phyloP scores from a whole-genome alignment of 2,329 filamentous ascomycete genomes.

The Penicillium brevicompactum region DNA sequence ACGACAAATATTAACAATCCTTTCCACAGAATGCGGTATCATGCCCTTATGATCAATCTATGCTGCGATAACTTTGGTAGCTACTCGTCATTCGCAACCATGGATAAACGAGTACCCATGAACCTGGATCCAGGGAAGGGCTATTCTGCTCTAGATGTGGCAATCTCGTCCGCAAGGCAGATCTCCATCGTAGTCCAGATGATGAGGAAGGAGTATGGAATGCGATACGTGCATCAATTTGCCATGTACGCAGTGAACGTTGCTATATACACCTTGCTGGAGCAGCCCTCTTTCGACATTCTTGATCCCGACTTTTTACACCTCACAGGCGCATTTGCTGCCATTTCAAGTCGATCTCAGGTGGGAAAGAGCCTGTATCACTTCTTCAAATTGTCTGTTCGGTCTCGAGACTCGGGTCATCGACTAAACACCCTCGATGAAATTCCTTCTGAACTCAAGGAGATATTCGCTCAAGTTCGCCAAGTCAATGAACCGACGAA shows the following conservation, averaged over 20 bases:
- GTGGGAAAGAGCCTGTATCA: constrained; percentile 28
- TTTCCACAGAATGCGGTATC: constrained; percentile 28
- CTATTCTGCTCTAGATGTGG: constrained; percentile 7
- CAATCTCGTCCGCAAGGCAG: constrained; percentile 21
- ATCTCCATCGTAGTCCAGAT: constrained; percentile 25
- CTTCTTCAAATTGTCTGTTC: constrained; percentile 29
- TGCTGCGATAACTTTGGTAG: constrained; percentile 21
- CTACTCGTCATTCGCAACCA: neutral
- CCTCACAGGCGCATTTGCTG: constrained; percentile 26
- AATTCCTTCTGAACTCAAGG: neutral
- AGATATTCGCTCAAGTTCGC: neutral
- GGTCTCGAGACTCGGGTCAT: constrained; percentile 16
- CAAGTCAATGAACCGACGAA: neutral
- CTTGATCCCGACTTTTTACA: constrained; percentile 28
- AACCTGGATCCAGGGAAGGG: neutral
- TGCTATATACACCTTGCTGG: constrained; percentile 28
- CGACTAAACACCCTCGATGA: neutral
- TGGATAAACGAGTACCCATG: neutral
- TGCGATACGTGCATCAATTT: constrained; percentile 30
- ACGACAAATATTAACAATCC: neutral
- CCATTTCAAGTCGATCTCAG: constrained; percentile 26
- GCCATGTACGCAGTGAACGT: constrained; percentile 30
- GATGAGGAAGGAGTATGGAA: constrained; percentile 27
- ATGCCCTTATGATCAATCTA: constrained; percentile 28
- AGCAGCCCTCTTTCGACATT: constrained; percentile 22